phyloP scores from a whole-genome alignment of 352 stramenopile genomes.

The Phytophthora constricta region DNA sequence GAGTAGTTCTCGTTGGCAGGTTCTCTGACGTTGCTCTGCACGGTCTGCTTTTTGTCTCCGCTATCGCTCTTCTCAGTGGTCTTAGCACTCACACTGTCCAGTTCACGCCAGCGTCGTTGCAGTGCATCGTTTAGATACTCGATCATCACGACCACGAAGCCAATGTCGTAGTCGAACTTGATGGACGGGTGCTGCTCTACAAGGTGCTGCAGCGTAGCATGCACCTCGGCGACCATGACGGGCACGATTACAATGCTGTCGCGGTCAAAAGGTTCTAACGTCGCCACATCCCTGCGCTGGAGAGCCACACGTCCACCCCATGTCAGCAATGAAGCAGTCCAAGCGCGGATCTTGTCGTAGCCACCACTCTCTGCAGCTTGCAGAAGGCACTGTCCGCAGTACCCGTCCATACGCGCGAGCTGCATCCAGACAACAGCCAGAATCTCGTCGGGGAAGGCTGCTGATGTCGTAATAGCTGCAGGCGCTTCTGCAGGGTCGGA shows the following conservation, averaged over 20 bases:
- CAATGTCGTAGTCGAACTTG: slow-evolving; percentile 82
- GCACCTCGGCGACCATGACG: slow-evolving; percentile 61
- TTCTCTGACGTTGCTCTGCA: neutral
- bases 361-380: slow-evolving; percentile 78
- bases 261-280: slow-evolving; percentile 71
- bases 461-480: slow-evolving; percentile 25
- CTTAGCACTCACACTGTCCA: slow-evolving; percentile 40
- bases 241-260: slow-evolving; percentile 74
- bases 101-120: slow-evolving; percentile 54
- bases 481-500: slow-evolving; percentile 18
- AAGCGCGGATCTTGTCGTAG: slow-evolving; percentile 84
- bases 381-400: slow-evolving; percentile 82
- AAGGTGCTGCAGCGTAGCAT: slow-evolving; percentile 56
- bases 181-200: slow-evolving; percentile 63
- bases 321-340: slow-evolving; percentile 72
- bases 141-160: slow-evolving; percentile 73
- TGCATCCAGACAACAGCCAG: slow-evolving; percentile 87
- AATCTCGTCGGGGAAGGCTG: slow-evolving; percentile 68
- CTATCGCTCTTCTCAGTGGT: slow-evolving; percentile 5
- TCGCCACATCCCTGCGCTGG: slow-evolving; percentile 38
- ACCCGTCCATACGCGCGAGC: slow-evolving; percentile 77
- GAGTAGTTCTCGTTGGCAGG: slow-evolving; percentile 10
- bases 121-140: slow-evolving; percentile 81
- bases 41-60: slow-evolving; percentile 7
- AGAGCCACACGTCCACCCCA: slow-evolving; percentile 70